phyloP scores from a whole-genome alignment of 192 early-diverging fungal genomes.

The Linnemannia zychae region DNA sequence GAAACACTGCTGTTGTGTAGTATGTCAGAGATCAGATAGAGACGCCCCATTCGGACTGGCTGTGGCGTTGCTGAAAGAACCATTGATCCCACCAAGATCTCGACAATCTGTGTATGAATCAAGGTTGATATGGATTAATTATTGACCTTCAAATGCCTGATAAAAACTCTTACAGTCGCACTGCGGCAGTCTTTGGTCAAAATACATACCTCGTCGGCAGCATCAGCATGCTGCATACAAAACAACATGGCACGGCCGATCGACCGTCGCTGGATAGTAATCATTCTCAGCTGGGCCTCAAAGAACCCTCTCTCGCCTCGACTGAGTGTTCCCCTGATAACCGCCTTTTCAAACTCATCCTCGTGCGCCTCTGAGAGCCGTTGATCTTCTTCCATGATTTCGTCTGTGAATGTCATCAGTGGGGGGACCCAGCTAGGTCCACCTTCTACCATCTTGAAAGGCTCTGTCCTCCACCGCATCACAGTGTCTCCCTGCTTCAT shows the following conservation, averaged over 20 bases:
- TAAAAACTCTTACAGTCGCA: no score
- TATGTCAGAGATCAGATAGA: constrained; percentile 92
- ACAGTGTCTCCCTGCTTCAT: constrained; percentile 87
- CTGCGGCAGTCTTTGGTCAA: no score
- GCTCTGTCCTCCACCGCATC: constrained; percentile 76
- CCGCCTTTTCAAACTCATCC: constrained; percentile 56
- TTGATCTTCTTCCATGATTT: constrained; percentile 71
- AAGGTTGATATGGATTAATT: no score
- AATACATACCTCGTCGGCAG: constrained; percentile 74
- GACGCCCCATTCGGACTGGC: constrained; percentile 74
- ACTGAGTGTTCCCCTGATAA: constrained; percentile 61
- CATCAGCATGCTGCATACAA: constrained; percentile 86
- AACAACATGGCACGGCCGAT: constrained; percentile 89
- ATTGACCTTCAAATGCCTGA: no score
- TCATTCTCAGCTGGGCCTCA: constrained; percentile 60
- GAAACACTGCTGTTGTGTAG: constrained; percentile 88
- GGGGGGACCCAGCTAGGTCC: constrained; percentile 92
- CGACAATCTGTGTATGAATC: constrained; percentile 67
- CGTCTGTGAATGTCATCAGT: constrained; percentile 74
- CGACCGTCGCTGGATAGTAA: constrained; percentile 61
- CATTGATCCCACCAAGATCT: constrained; percentile 74
- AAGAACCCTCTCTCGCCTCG: constrained; percentile 61
- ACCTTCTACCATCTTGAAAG: constrained; percentile 90
- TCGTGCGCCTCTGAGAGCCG: constrained; percentile 58
- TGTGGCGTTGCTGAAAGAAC: constrained; percentile 68